Evolutionary conservation across 2,329 filamentous ascomycete genomes (phyloP), one percentile per base, ranked within the genome.

Genomic region (Onygenales sp.): DNA sequence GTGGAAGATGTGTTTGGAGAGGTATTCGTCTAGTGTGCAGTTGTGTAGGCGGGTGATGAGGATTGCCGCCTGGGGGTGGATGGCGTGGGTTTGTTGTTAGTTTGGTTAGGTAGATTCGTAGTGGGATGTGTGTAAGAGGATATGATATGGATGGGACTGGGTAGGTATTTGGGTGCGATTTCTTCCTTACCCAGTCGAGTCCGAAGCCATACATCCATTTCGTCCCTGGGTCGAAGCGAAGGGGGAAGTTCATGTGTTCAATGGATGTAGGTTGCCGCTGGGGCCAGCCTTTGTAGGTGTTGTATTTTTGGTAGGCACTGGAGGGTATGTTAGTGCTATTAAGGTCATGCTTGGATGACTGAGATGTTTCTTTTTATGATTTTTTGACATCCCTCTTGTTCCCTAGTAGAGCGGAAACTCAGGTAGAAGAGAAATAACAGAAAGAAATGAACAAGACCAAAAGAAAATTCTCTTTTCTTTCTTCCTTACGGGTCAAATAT

Each of bases 131-230:
- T 27, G 21, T 27, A 27, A 27, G 21, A 5, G 4, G 3, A 40
- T 6, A 11, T 11, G 37, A 14, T 14, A 40, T 40, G 14, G 11
- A 40, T 40, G 4, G 11, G 10, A 40, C 10, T 11, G 3, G 10
- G 14, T 40, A 1, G 37, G 37, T 40, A 40, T 40, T 14, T 4
- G 37, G 37, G 37, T 27, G 21, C 3, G 3, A 14, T 40, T 40
- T 37, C 10, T 71, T 67, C 2, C 79, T 78, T 0, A 73, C 75
- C 78, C 77, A 82, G 64, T 82, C 79, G 1, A 77, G 61, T 1
- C 72, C 69, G 1, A 70, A 58, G 0, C 76, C 72, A 56, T 82
- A 82, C 56, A 69, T 67, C 78, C 78, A 82, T 2, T 67, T 63
- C 0, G 65, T 62, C 0, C 78, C 79, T 0, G 79, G 80, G 52